A percentile compares a stretch with the other conserved stretches of the same genome.
These are phyloP conservation scores for Macadamia tetraphylla DNA, from an alignment of 164 flowering plant species.

Conservation along the genomic window DNA sequence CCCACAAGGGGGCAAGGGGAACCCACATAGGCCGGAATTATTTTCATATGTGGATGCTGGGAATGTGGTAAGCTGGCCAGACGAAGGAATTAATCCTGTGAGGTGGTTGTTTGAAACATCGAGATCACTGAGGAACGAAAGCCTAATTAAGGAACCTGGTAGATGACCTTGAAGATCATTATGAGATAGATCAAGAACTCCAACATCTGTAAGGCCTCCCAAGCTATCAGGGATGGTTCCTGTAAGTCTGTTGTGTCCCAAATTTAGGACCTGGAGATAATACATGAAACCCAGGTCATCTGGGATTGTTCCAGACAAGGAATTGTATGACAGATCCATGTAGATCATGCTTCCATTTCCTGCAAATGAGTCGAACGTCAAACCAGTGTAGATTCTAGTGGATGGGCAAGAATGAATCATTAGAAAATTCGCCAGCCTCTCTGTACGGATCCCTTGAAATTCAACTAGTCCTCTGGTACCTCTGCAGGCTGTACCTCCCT, in stretches of 20 bases:
- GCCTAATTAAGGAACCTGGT: slow-evolving; percentile 56
- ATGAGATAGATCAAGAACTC: slow-evolving; percentile 76
- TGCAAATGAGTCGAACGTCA: slow-evolving; percentile 47
- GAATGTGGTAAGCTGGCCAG: slow-evolving; percentile 80
- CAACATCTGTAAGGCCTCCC: slow-evolving; percentile 49
- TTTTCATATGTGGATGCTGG: slow-evolving; percentile 72
- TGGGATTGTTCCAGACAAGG: slow-evolving; percentile 60
- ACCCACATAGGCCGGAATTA: slow-evolving; percentile 82
- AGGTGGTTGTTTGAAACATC: slow-evolving; percentile 88
- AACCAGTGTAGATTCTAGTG: slow-evolving; percentile 65
- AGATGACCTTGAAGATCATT: slow-evolving; percentile 58
- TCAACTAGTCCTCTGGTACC: slow-evolving; percentile 87
- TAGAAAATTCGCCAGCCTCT: slow-evolving; percentile 42
- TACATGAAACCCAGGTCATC: slow-evolving; percentile 47
- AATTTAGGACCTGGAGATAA: slow-evolving; percentile 63
- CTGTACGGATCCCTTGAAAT: slow-evolving; percentile 59
- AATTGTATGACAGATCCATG: slow-evolving; percentile 84
- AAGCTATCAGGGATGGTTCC: slow-evolving; percentile 63
- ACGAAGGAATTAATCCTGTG: slow-evolving; percentile 61
- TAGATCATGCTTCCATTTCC: slow-evolving; percentile 73
- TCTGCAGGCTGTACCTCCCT: slow-evolving; percentile 74
- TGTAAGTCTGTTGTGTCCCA: slow-evolving; percentile 63
- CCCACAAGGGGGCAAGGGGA: slow-evolving; percentile 66
- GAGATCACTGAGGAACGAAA: slow-evolving; percentile 70
- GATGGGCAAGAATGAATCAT: slow-evolving; percentile 64